Evolutionary conservation across 2,329 filamentous ascomycete genomes (phyloP).

Genomic region (Fusarium devonianum): DNA sequence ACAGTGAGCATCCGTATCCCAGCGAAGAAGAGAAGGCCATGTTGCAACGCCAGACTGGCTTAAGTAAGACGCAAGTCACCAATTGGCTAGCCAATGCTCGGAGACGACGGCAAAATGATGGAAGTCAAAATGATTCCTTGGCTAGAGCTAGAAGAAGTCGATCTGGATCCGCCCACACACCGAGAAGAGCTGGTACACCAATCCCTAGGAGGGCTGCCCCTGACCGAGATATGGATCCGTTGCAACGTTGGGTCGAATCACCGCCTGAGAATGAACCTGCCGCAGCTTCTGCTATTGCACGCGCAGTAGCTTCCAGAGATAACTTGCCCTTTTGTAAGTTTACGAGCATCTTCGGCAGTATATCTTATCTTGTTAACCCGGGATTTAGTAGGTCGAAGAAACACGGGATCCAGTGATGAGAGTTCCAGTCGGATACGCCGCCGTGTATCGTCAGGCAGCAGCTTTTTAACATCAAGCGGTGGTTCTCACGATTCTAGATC

Average conservation of each 20-base stretch:
- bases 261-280: conserved; percentile 46
- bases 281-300: conserved; percentile 42
- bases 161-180: conserved; percentile 22
- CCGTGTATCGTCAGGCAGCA: conserved; percentile 22
- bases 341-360: conserved; percentile 51
- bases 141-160: not conserved
- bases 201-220: conserved; percentile 45
- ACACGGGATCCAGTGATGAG: conserved; percentile 23
- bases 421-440: conserved; percentile 8
- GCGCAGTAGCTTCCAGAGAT: conserved; percentile 36
- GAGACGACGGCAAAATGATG: conserved; percentile 72
- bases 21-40: conserved; percentile 81
- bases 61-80: conserved; percentile 79
- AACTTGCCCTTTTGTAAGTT: conserved; percentile 8
- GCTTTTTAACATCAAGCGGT: conserved; percentile 28
- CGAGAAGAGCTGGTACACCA: conserved; percentile 62
- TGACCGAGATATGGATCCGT: conserved; percentile 32
- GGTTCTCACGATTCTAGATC: conserved; percentile 26
- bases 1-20: conserved; percentile 81
- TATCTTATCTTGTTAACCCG: conserved; percentile 48
- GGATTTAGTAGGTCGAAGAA: conserved; percentile 13
- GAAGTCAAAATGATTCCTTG: not conserved
- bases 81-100: conserved; percentile 91
- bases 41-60: conserved; percentile 74
- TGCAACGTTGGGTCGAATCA: conserved; percentile 46